Evolutionary conservation across 768 basidiomycete species (phyloP).

Genomic region (Naganishia randhawae): DNA sequence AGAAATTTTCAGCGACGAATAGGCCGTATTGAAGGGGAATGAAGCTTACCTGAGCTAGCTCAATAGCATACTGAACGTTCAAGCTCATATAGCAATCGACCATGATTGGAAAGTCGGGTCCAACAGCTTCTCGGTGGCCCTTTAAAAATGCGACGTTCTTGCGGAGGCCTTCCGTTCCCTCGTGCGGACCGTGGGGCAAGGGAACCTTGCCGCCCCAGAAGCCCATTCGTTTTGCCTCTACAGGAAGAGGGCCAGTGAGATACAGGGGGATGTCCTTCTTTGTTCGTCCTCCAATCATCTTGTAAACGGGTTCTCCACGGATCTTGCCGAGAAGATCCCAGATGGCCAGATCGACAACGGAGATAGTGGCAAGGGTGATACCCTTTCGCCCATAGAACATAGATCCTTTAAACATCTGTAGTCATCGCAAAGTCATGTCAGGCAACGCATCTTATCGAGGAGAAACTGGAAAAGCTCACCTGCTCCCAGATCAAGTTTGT

Average conservation of each 20-base stretch:
- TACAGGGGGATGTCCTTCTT: conserved; percentile 52
- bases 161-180: conserved; percentile 48
- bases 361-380: conserved; percentile 50
- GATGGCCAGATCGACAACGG: conserved; percentile 52
- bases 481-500: conserved; percentile 53
- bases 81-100: conserved; percentile 52
- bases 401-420: conserved; percentile 45
- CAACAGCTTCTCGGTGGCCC: conserved; percentile 46
- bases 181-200: conserved; percentile 50
- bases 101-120: conserved; percentile 51
- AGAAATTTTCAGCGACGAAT: neutral
- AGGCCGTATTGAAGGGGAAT: neutral
- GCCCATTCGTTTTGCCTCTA: conserved; percentile 49
- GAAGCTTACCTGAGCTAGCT: conserved; percentile 45
- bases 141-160: conserved; percentile 52
- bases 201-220: conserved; percentile 53
- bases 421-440: neutral
- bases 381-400: conserved; percentile 54
- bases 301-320: conserved; percentile 52
- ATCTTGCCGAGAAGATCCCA: conserved; percentile 53
- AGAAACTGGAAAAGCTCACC: conserved; percentile 29
- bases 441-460: neutral
- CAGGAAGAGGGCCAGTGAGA: conserved; percentile 50
- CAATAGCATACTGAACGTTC: conserved; percentile 48
- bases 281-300: conserved; percentile 52